phyloP scores from a whole-genome alignment of 768 basidiomycete genomes.

The Suillus variegatus region DNA sequence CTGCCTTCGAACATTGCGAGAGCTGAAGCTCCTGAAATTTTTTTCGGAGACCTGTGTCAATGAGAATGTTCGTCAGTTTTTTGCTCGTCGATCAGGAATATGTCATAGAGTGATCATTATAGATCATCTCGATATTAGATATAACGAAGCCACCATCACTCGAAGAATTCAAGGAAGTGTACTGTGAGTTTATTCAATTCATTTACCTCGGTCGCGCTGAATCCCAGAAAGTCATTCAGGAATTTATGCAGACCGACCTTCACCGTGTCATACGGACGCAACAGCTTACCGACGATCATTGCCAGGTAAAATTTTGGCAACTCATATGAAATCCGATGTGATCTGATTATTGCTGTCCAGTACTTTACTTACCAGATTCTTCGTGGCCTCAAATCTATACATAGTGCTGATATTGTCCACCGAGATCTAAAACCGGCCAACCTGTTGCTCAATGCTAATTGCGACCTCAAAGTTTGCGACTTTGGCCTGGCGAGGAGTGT shows the following conservation, averaged over 20 bases:
- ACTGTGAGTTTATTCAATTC: conserved; percentile 49
- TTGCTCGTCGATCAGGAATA: conserved; percentile 4
- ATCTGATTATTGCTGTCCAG: conserved; percentile 33
- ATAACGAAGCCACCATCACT: conserved; percentile 80
- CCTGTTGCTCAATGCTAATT: conserved; percentile 84
- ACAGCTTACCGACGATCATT: conserved; percentile 88
- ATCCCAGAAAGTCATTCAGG: conserved; percentile 64
- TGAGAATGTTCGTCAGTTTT: conserved; percentile 60
- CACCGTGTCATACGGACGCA: conserved; percentile 92
- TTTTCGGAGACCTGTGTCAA: conserved; percentile 79
- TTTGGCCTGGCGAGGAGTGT: conserved; percentile 80
- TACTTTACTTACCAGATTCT: conserved; percentile 86
- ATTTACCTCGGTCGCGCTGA: conserved; percentile 6
- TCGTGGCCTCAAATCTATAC: conserved; percentile 85
- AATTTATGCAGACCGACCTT: conserved; percentile 88
- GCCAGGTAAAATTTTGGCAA: conserved; percentile 51
- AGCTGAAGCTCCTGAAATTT: conserved; percentile 88
- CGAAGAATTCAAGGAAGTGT: conserved; percentile 84
- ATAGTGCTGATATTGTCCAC: conserved; percentile 81
- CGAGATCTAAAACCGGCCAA: conserved; percentile 87
- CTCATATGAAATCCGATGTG: not conserved
- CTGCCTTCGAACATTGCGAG: conserved; percentile 85
- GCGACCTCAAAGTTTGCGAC: conserved; percentile 88
- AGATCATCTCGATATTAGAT: conserved; percentile 94
- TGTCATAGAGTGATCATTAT: conserved; percentile 6